Evolutionary conservation across 1,284 basidiomycete species (phyloP).

Genomic region (Ceratorhiza oryzae-sativae): DNA sequence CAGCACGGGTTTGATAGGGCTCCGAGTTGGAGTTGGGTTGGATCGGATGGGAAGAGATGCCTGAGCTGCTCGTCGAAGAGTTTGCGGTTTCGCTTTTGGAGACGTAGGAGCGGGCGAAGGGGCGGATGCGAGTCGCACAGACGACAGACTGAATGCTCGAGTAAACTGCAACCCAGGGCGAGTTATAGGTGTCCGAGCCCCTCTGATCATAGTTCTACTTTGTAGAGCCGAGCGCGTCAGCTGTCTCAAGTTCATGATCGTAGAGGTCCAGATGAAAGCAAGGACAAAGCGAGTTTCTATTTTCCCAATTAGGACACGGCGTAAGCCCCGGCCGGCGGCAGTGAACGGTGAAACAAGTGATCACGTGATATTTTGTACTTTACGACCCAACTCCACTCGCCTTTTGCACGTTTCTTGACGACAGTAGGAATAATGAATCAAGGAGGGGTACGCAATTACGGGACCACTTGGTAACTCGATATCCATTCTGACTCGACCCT

Average conservation of each 20-base stretch:
- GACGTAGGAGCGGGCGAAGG: conserved; percentile 19
- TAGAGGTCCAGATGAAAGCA: conserved; percentile 14
- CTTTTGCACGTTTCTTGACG: conserved; percentile 2
- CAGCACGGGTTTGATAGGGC: conserved; percentile 73
- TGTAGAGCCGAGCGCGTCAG: neutral
- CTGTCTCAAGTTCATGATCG: conserved; percentile 17
- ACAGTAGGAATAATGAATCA: conserved; percentile 13
- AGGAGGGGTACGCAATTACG: conserved; percentile 3
- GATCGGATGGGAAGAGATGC: conserved; percentile 77
- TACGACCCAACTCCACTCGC: conserved; percentile 2
- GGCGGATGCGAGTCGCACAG: neutral
- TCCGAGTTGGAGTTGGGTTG: conserved; percentile 78
- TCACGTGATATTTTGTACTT: conserved; percentile 21
- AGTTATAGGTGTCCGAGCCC: neutral
- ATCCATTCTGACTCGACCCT: neutral
- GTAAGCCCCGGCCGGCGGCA: conserved; percentile 34
- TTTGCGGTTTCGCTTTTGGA: conserved; percentile 61
- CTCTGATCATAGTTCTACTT: neutral
- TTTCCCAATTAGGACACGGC: conserved; percentile 2
- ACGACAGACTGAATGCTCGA: neutral
- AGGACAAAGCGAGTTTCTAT: neutral
- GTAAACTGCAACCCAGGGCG: neutral
- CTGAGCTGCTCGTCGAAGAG: conserved; percentile 72
- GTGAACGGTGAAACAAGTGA: neutral
- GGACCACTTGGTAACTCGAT: neutral